Base-by-base conservation (phyloP, 163 green algal genomes). In the Volvox carteri region DNA sequence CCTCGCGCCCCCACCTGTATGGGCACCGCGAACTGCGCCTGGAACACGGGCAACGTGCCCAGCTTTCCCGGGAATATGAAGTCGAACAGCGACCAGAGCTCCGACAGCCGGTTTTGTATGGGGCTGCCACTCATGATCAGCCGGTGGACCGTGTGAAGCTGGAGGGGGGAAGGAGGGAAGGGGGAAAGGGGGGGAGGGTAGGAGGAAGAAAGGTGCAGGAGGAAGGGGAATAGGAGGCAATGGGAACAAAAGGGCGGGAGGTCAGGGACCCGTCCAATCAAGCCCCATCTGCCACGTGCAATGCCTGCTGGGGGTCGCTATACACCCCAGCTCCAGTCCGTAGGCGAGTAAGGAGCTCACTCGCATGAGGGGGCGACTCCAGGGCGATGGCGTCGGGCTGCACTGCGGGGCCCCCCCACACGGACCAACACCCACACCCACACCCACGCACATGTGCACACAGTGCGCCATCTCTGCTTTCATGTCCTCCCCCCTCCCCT, bases 41-140 rank as follows among this genome's bases (percentile, higher is more conserved):
- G 93, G 93, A 99, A 99, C 9, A 99, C 97, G 1, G 98, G 98
- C 89, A 99, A 94, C 2, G 98, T 99, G 73, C 98, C 98, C 80
- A 99, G 94, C 95, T 98, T 98, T 81, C 98, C 98, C 4, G 98
- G 98, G 92, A 99, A 99, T n/a, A 99, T 95, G 93, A 99, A 99
- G 95, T 99, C 98, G 87, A 99, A 99, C 30, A 99, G 93, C 0
- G 95, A 98, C 98, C 98, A 99, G 6, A 99, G 96, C 97, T 99
- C 98, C 7, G 94, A 87, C 73, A 99, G 95, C 8, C 93, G 84
- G 92, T 99, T 99, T 92, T 99, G 97, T 74, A 99, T 99, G 79
- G 98, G 98, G 4, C 95, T 95, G 46, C 98, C 98, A 14, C 94
- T 97, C 94, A 99, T 96, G 86, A 99, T 97, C 68, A 99, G 80